Conservation (phyloP, 257 asterid species). For the Coffea canephora region DNA sequence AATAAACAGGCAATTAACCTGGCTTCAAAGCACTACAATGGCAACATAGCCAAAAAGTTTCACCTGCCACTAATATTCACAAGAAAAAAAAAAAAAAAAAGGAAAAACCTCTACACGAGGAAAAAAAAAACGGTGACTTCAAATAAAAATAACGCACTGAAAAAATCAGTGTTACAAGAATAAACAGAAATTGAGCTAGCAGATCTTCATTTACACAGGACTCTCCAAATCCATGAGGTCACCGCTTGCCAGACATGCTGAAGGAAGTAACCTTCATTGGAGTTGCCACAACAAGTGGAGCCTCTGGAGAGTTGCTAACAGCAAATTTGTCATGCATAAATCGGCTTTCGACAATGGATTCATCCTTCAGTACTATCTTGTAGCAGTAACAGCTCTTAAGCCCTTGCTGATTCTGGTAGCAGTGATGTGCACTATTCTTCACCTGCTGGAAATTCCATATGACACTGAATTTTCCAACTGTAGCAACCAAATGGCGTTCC, state of each 20-base stretch:
- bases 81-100: too few species aligned
- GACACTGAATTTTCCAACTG: constrained; percentile 91
- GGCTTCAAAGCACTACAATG: neutral
- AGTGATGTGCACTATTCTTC: constrained; percentile 85
- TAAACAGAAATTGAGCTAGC: neutral
- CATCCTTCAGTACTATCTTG: constrained; percentile 82
- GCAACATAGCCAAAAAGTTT: neutral
- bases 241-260: constrained; percentile 76
- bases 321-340: constrained; percentile 94
- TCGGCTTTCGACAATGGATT: constrained; percentile 88
- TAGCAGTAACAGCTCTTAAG: constrained; percentile 98
- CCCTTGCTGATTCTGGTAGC: constrained; percentile 91
- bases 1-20: neutral
- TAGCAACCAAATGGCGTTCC: constrained; percentile 93
- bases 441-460: constrained; percentile 96
- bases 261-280: constrained; percentile 90
- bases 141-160: neutral
- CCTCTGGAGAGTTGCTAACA: constrained; percentile 69
- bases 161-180: neutral
- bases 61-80: neutral
- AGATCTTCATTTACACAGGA: neutral
- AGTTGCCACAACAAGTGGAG: constrained; percentile 95
- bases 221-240: neutral
- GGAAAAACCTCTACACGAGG: constrained; percentile 1
- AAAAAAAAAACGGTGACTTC: neutral